These are phyloP conservation scores for Spathaspora girioi DNA, from an alignment of 805 yeast species.

Conservation along the genomic window DNA sequence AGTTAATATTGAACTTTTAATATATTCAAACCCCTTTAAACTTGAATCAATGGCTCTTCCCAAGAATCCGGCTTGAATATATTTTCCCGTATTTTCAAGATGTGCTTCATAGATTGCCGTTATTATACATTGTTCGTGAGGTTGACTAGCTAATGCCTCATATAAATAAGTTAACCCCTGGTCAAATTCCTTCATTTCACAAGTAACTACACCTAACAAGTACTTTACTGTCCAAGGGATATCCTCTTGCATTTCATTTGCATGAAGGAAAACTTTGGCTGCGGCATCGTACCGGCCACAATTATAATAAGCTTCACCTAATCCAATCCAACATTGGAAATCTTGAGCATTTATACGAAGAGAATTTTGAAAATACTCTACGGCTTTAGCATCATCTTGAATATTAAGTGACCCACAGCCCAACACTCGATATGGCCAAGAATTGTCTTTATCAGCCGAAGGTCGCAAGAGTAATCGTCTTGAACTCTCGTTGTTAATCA, in stretches of 20 bases:
- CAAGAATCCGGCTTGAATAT: conserved; percentile 57
- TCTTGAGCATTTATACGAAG: conserved; percentile 66
- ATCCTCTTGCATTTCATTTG: conserved; percentile 46
- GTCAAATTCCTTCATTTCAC: conserved; percentile 63
- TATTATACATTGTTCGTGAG: conserved; percentile 46
- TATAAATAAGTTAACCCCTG: conserved; percentile 51
- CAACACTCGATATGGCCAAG: conserved; percentile 89
- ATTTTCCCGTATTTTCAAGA: conserved; percentile 49
- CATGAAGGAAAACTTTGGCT: conserved; percentile 70
- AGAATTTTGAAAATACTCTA: conserved; percentile 86
- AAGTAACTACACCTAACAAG: conserved; percentile 61
- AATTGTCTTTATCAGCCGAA: conserved; percentile 26
- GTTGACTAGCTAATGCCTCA: conserved; percentile 37
- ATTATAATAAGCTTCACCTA: conserved; percentile 91
- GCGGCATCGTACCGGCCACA: conserved; percentile 90
- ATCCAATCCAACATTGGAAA: conserved; percentile 82
- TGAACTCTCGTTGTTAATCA: conserved; percentile 62
- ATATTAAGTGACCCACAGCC: conserved; percentile 74
- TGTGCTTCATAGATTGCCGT: conserved; percentile 56
- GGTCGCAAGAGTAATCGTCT: conserved; percentile 39
- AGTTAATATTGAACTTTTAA: conserved; percentile 34
- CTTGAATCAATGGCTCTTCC: conserved; percentile 59
- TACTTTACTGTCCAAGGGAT: conserved; percentile 61
- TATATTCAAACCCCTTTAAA: conserved; percentile 41
- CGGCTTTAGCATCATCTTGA: conserved; percentile 73